phyloP scores from a whole-genome alignment of 768 basidiomycete genomes.

The Tubosaeta sp. region DNA sequence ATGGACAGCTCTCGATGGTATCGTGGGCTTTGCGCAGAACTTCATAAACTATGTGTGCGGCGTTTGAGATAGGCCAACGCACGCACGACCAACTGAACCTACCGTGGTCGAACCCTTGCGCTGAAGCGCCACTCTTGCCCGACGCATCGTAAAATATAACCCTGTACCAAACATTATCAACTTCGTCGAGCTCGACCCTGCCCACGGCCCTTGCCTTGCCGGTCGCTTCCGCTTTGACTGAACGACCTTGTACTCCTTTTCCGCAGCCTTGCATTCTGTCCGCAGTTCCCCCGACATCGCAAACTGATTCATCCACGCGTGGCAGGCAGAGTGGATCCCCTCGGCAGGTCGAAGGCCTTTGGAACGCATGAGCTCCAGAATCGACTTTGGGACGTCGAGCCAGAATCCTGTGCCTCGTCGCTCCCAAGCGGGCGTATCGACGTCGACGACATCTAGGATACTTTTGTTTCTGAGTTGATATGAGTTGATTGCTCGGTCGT shows the following conservation, averaged over 20 bases:
- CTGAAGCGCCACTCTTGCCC: slow-evolving; percentile 67
- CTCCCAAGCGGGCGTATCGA: slow-evolving; percentile 76
- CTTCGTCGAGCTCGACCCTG: background rate
- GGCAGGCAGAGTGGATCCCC: slow-evolving; percentile 81
- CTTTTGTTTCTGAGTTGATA: slow-evolving; percentile 41
- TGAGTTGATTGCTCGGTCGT: background rate
- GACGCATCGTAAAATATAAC: slow-evolving; percentile 77
- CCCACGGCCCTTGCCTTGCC: slow-evolving; percentile 31
- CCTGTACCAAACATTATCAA: slow-evolving; percentile 31
- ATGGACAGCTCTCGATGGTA: slow-evolving; percentile 57
- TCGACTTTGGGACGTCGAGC: slow-evolving; percentile 63
- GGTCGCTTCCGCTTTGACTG: slow-evolving; percentile 62
- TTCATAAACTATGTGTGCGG: slow-evolving; percentile 42
- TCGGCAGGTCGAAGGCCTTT: slow-evolving; percentile 67
- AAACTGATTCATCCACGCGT: slow-evolving; percentile 79
- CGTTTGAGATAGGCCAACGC: background rate
- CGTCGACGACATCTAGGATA: slow-evolving; percentile 73
- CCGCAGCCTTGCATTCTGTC: slow-evolving; percentile 80
- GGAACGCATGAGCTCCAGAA: slow-evolving; percentile 48
- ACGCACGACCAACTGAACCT: background rate
- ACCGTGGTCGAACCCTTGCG: slow-evolving; percentile 84
- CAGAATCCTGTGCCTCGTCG: slow-evolving; percentile 72
- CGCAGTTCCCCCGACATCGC: slow-evolving; percentile 61
- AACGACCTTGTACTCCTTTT: slow-evolving; percentile 62
- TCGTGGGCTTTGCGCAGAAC: slow-evolving; percentile 57